phyloP scores from a whole-genome alignment of 2,329 filamentous ascomycete species.

The Capronia epimyces region DNA sequence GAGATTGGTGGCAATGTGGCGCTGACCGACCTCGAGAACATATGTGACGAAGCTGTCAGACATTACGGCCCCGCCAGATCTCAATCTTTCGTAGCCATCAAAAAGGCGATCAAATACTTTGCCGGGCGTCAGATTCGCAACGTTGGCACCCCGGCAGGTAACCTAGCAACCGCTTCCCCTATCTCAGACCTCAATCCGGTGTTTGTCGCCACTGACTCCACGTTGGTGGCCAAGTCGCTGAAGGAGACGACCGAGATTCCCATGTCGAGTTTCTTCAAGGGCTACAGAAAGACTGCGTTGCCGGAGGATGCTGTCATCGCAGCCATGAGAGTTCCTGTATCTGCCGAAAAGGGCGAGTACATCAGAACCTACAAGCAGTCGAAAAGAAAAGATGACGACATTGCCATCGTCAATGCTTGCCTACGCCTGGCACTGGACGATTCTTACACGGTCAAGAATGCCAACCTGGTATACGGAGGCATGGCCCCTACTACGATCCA shows the following conservation, averaged over 20 bases:
- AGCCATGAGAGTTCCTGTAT: slow-evolving; percentile 76
- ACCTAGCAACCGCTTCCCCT: slow-evolving; percentile 86
- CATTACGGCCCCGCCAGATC: slow-evolving; percentile 66
- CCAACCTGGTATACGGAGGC: slow-evolving; percentile 83
- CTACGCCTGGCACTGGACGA: slow-evolving; percentile 68
- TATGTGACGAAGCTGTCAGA: slow-evolving; percentile 71
- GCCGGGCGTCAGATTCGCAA: slow-evolving; percentile 94
- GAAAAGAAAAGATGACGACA: slow-evolving; percentile 96
- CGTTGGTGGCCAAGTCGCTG: slow-evolving; percentile 72
- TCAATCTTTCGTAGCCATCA: slow-evolving; percentile 83
- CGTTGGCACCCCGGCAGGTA: slow-evolving; percentile 93
- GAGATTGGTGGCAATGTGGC: slow-evolving; percentile 91
- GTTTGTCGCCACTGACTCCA: slow-evolving; percentile 78
- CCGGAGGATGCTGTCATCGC: slow-evolving; percentile 77
- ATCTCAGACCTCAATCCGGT: slow-evolving; percentile 96
- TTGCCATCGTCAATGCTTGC: slow-evolving; percentile 91
- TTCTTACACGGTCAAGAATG: slow-evolving; percentile 63
- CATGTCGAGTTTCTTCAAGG: slow-evolving; percentile 87
- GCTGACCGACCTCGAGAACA: slow-evolving; percentile 81
- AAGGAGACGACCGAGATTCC: slow-evolving; percentile 74
- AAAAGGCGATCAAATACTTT: slow-evolving; percentile 92
- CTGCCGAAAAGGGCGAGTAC: slow-evolving; percentile 69
- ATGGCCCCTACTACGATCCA: slow-evolving; percentile 91
- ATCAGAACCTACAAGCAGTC: slow-evolving; percentile 92
- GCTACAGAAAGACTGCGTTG: slow-evolving; percentile 79